Percentiles rank a stretch among this genome's conserved stretches.
Evolutionary conservation across 441 rosid species (phyloP).

Genomic region (Syzygium syzygioides): DNA sequence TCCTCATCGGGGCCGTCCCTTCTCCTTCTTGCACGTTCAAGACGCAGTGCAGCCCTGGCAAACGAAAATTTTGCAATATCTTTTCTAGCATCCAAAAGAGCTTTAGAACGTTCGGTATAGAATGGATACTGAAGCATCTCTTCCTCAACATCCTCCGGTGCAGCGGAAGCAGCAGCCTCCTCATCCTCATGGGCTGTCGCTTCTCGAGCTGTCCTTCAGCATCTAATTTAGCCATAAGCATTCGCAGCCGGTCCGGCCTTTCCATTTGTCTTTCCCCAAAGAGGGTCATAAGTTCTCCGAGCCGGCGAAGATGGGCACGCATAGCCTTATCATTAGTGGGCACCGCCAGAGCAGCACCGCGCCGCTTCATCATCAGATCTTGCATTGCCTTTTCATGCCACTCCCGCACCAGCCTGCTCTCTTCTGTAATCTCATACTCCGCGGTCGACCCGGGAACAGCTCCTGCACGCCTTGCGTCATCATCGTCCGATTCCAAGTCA

Average conservation of each 20-base stretch:
- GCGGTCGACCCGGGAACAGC: slow-evolving; percentile 8
- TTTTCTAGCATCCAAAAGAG: slow-evolving; percentile 61
- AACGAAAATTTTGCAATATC: slow-evolving; percentile 67
- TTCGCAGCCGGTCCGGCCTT: slow-evolving; percentile 78
- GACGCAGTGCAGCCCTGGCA: slow-evolving; percentile 55
- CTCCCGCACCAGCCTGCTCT: slow-evolving; percentile 58
- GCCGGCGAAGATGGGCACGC: slow-evolving; percentile 75
- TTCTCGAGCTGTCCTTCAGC: slow-evolving; percentile 76
- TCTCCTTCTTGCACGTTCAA: slow-evolving; percentile 61
- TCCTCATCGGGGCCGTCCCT: slow-evolving; percentile 93
- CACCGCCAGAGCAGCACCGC: slow-evolving; percentile 86
- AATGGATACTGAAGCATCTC: slow-evolving; percentile 69
- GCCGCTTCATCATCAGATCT: slow-evolving; percentile 69
- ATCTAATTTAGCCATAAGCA: slow-evolving; percentile 81
- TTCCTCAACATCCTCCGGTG: slow-evolving; percentile 44
- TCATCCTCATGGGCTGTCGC: slow-evolving; percentile 80
- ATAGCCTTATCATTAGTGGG: slow-evolving; percentile 91
- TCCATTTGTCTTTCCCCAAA: slow-evolving; percentile 97
- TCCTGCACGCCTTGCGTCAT: slow-evolving; percentile 17
- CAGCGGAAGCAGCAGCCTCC: slow-evolving; percentile 45
- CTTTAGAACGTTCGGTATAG: slow-evolving; percentile 66
- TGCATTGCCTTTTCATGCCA: slow-evolving; percentile 85
- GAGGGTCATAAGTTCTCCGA: slow-evolving; percentile 81
- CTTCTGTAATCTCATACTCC: slow-evolving; percentile 59
- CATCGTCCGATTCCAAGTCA: slow-evolving; percentile 57